phyloP scores from a whole-genome alignment of 139 green algal species.

The Edaphochlamys debaryana region DNA sequence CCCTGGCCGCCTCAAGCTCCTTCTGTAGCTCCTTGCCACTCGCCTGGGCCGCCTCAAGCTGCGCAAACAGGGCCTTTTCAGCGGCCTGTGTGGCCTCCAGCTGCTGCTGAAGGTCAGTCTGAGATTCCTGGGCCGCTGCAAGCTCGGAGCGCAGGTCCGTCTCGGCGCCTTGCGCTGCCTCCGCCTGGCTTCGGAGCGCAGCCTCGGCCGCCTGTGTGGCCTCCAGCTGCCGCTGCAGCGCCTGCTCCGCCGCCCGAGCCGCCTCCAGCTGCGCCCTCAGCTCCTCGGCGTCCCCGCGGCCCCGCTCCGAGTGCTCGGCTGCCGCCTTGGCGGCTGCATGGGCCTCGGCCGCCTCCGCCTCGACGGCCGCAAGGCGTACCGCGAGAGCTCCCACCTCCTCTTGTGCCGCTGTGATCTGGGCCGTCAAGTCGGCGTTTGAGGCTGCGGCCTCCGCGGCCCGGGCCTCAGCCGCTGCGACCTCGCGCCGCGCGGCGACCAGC shows the following conservation, averaged over 20 bases:
- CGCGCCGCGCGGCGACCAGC: neutral
- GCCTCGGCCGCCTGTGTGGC: neutral
- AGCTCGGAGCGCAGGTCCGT: neutral
- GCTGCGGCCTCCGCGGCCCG: too few species aligned
- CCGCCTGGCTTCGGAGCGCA: constrained; percentile 23
- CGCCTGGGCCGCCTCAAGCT: neutral
- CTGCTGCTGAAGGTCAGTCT: constrained; percentile 3
- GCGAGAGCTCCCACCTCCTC: neutral
- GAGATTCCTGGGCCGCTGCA: neutral
- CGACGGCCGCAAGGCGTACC: neutral
- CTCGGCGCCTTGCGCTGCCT: neutral
- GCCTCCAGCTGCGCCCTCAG: neutral
- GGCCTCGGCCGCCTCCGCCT: neutral
- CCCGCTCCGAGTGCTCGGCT: neutral
- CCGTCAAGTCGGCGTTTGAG: neutral
- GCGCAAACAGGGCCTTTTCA: constrained; percentile 30
- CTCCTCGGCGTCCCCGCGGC: too few species aligned
- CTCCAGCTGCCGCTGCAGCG: constrained; percentile 3
- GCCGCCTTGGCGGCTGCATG: neutral
- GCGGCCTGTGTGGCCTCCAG: neutral
- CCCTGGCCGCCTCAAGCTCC: neutral
- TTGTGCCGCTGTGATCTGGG: neutral
- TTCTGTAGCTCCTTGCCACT: neutral
- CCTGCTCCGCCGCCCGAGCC: neutral
- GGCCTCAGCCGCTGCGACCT: neutral